Base-by-base conservation (phyloP, 2,329 filamentous ascomycete species). In the Colletotrichum endophyticum region DNA sequence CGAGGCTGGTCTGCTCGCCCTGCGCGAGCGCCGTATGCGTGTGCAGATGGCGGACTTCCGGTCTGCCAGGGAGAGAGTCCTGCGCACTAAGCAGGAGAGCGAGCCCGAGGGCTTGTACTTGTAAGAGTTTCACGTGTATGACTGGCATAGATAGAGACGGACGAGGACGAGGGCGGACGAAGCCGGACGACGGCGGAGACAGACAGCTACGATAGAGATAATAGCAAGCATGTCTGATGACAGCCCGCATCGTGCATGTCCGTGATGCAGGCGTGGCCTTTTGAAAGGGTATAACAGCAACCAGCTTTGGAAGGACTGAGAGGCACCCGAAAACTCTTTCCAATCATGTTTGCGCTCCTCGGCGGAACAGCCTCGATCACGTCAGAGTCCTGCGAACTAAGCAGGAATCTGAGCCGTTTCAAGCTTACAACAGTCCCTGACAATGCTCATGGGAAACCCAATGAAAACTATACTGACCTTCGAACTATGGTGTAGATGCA, bases 41-140 rank as follows among this genome's bases (percentile, higher is more conserved):
- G 97, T 99, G 75, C 96, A 99, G 87, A 99, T 99, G 97, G 95
- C 96, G 9, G 97, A 99, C 86, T 99, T 99, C 90, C 91, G 97
- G 72, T 91, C 95, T 73, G 97, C 97, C 28, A 92, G 96, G 81
- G 97, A 99, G 88, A 93, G 95, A 79, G 98, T 99, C 78, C 90
- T 99, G 85, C 98, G 98, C 89, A 99, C 98, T 66, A 99, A 99
- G 93, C 97, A 94, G 83, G 97, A 99, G 89, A 96, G 96, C 80
- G 98, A 99, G 88, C 97, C 98, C 0, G 97, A 99, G 88, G 97
- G 97, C 81, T 88, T 99, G 91, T 99, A 99, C 89, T 93, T 99
- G 94, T 99, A 98, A 82, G 84, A 63, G 53, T 61, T 56, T 56
- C 28, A 56, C 16, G 69, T 75, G 66, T 71, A 75, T 66, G 70